A percentile compares a stretch with the other conserved stretches of the same genome.
These are phyloP conservation scores for Pythium aquatile DNA, from an alignment of 352 stramenopile genomes.

Conservation along the genomic window DNA sequence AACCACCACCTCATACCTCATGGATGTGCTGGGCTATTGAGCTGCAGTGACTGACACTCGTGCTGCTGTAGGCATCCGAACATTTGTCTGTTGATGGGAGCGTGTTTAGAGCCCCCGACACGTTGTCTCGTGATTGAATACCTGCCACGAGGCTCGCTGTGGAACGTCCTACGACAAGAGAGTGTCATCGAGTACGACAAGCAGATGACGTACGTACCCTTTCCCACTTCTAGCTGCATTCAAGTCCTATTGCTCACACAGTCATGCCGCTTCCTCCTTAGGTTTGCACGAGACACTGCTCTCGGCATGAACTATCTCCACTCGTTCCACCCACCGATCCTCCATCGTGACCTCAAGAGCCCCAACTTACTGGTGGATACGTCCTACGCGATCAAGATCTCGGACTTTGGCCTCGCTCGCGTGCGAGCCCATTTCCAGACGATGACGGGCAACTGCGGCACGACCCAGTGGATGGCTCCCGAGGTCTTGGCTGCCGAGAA, in stretches of 20 bases:
- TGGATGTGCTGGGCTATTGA: neutral
- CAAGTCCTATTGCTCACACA: neutral
- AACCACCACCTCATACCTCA: neutral
- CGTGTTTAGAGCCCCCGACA: conserved; percentile 74
- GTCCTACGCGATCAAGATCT: conserved; percentile 86
- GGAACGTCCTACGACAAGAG: conserved; percentile 85
- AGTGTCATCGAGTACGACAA: conserved; percentile 65
- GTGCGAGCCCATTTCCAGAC: conserved; percentile 85
- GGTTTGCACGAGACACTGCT: conserved; percentile 77
- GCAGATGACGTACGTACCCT: conserved; percentile 54
- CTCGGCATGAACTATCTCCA: conserved; percentile 89
- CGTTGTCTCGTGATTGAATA: conserved; percentile 88
- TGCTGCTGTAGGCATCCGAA: conserved; percentile 65
- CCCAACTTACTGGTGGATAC: conserved; percentile 79
- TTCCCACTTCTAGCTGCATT: neutral
- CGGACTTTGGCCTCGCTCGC: conserved; percentile 84
- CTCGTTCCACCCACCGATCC: conserved; percentile 82
- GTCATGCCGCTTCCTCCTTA: conserved; percentile 17
- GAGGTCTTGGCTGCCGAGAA: conserved; percentile 82
- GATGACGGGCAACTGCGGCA: conserved; percentile 87
- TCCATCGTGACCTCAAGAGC: conserved; percentile 87
- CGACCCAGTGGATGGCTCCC: conserved; percentile 86
- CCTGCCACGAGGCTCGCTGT: conserved; percentile 74
- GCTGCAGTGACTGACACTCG: neutral
- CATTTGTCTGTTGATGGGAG: conserved; percentile 83